phyloP scores from a whole-genome alignment of 495 filamentous ascomycete genomes.

The Mycothermus thermophilus region DNA sequence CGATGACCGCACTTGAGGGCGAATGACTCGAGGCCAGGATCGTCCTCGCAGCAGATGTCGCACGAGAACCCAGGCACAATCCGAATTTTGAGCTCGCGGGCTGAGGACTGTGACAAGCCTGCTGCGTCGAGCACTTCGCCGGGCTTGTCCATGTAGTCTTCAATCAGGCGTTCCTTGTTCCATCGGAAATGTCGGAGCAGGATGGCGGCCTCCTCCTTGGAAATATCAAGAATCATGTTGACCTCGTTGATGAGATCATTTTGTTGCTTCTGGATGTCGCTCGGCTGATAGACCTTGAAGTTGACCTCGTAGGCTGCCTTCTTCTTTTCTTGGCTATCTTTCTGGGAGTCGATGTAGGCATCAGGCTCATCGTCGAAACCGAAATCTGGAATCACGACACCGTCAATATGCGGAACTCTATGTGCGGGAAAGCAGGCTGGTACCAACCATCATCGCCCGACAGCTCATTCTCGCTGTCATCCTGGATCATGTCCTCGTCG shows the following conservation, averaged over 20 bases:
- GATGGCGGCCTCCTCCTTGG: conserved; percentile 78
- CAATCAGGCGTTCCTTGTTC: conserved; percentile 91
- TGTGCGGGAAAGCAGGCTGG: not conserved
- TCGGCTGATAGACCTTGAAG: conserved; percentile 64
- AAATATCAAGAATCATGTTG: conserved; percentile 71
- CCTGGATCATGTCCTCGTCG: conserved; percentile 55
- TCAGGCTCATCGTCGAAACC: conserved; percentile 58
- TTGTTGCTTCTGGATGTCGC: conserved; percentile 70
- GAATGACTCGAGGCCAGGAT: conserved; percentile 64
- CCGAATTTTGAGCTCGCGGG: conserved; percentile 51
- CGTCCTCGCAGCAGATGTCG: conserved; percentile 94
- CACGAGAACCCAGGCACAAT: conserved; percentile 66
- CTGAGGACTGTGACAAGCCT: conserved; percentile 56
- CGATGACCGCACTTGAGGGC: conserved; percentile 92
- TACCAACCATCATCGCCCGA: conserved; percentile 61
- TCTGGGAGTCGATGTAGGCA: conserved; percentile 59
- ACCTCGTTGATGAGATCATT: conserved; percentile 76
- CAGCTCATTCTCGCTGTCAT: conserved; percentile 65
- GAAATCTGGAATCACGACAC: conserved; percentile 51
- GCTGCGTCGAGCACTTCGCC: conserved; percentile 70
- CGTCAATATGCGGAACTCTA: no score
- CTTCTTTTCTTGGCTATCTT: conserved; percentile 55
- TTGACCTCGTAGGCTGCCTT: conserved; percentile 72
- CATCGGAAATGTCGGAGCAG: conserved; percentile 76
- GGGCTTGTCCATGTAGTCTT: conserved; percentile 81